Evolutionary conservation across 441 rosid genomes (phyloP), one percentile per base, ranked within the genome.

Genomic region (Aleurites moluccanus): DNA sequence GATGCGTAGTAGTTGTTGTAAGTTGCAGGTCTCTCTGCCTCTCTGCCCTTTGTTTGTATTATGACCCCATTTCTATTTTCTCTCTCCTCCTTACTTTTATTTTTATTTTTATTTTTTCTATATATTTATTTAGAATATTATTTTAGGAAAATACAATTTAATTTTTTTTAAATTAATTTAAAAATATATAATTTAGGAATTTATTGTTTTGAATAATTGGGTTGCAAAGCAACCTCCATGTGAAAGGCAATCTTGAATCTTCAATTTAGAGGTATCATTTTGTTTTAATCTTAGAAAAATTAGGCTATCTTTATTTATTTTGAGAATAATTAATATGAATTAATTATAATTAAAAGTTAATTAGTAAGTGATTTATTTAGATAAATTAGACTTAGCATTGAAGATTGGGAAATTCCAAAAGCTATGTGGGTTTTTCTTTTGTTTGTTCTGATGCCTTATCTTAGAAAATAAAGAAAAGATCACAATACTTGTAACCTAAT

Each of bases 381-480:
- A 23, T 15, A 72, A 30, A 21, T 8, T 40, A 40, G 30, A 66
- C 81, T 64, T 78, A 67, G 74, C 47, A 56, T 59, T 68, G 53
- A 78, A 77, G 81, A 70, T 75, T 78, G 75, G 71, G 61, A 76
- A 57, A 57, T 35, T 57, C 33, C 63, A 57, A 57, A 57, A 57
- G 63, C 4, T 33, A 18, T 18, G 23, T 18, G 23, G 44, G 28
- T 6, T 61, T 11, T 4, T 52, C 18, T 5, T 13, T 15, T 60
- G 10, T 13, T 16, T 53, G 52, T 30, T 70, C 61, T 10, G 33
- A 66, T 81, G 72, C 70, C 78, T 78, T 82, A 60, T 75, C 85
- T 80, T 81, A 69, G 82, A 78, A 81, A 79, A 69, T 65, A 72
- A 80, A 78, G 74, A 74, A 81, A 75, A 64, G 73, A 74, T 69